These are phyloP conservation scores for Xylaria grammica DNA, from an alignment of 495 filamentous ascomycete genomes.

Conservation along the genomic window DNA sequence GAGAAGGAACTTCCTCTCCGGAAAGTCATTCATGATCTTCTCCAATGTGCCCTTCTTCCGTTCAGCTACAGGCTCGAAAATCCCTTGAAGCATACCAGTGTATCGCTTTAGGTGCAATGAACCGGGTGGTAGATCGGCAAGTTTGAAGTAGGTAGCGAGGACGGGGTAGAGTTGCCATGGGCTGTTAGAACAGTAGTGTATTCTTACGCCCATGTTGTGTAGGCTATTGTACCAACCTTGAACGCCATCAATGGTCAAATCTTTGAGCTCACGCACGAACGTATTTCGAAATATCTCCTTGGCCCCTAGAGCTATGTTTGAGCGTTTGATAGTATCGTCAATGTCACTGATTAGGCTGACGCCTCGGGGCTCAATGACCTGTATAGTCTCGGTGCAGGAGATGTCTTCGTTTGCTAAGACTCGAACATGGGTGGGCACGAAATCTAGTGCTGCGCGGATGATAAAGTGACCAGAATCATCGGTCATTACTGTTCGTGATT, in stretches of 20 bases:
- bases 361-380: slow-evolving; percentile 77
- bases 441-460: slow-evolving; percentile 77
- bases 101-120: slow-evolving; percentile 97
- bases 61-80: slow-evolving; percentile 96
- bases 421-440: slow-evolving; percentile 86
- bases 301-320: slow-evolving; percentile 82
- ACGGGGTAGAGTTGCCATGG: slow-evolving; percentile 96
- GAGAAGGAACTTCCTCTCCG: slow-evolving; percentile 84
- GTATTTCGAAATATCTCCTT: slow-evolving; percentile 96
- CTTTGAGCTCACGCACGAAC: slow-evolving; percentile 82
- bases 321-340: slow-evolving; percentile 97
- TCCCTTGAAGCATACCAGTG: slow-evolving; percentile 92
- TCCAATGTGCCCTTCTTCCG: slow-evolving; percentile 88
- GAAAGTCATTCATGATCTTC: slow-evolving; percentile 86
- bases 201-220: slow-evolving; percentile 75
- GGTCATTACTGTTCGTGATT: slow-evolving; percentile 78
- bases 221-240: slow-evolving; percentile 84
- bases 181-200: slow-evolving; percentile 93
- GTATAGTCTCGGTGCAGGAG: slow-evolving; percentile 75
- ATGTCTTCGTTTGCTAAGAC: slow-evolving; percentile 86
- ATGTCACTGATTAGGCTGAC: slow-evolving; percentile 97
- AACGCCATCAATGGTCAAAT: slow-evolving; percentile 84
- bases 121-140: slow-evolving; percentile 80
- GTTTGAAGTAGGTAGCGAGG: slow-evolving; percentile 78
- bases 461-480: slow-evolving; percentile 88